Base-by-base conservation (phyloP, 192 early-diverging fungal genomes). In the Diversispora epigaea region DNA sequence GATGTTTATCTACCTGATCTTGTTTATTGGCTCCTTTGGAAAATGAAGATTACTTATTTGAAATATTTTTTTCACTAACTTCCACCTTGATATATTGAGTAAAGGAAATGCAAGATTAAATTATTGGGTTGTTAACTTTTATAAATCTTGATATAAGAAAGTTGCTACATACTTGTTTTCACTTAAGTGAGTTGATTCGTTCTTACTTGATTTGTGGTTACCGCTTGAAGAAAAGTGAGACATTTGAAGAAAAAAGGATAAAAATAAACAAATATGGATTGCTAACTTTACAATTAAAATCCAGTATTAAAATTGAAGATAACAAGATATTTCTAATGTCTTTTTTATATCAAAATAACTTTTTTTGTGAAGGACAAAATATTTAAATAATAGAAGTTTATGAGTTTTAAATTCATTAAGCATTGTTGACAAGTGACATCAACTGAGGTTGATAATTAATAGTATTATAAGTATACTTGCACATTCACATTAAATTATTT, bases 21-120 rank as follows among this genome's bases (percentile, higher is more conserved):
- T 49, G 12, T 69, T 7, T 40, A 55, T 52, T 69, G 21, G 10
- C 25, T 69, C 43, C 17, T 64, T 64, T 69, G 68, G 68, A 39
- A 69, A 41, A 41, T 11, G 49, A 55, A 69, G 0, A 3, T 32
- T 46, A 54, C 25, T 40, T 52, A 64, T 39, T 44, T 39, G 32
- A 64, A 39, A 10, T 64, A 64, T 39, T 4, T 39, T 64, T 64
- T 21, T 6, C 62, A 64, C 10, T 39, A 10, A 39, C 6, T 2
- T 5, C 62, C 6, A 14, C 25, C 40, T 21, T 19, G 11, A 3
- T 0, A 0, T 64, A 44, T 39, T 64, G 25, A 14, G 6, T 6
- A 44, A 39, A 64, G 6, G 6, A 39, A 64, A 64, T 7, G 8
- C 6, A 64, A 56, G 19, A 17, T 15, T 17, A 56, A 19, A 56